Evolutionary conservation across 2,329 filamentous ascomycete species (phyloP).

Genomic region (Aspergillus terreus): DNA sequence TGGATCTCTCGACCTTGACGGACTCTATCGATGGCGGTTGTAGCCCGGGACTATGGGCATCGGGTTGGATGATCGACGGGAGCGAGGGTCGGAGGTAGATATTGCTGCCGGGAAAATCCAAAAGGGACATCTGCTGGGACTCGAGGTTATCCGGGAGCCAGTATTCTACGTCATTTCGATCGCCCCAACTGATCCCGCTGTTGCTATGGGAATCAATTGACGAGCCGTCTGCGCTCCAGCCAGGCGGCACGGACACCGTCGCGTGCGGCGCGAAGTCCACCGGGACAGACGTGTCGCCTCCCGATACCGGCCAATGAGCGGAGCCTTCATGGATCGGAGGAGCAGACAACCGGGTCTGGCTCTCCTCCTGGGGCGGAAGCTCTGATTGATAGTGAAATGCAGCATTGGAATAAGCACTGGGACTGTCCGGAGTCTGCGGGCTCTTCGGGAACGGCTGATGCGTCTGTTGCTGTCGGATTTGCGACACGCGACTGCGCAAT

Average conservation of each 20-base stretch:
- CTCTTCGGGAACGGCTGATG: conserved; percentile 14
- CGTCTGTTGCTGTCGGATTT: conserved; percentile 36
- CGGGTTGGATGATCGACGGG: conserved; percentile 30
- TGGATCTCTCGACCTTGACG: conserved; percentile 17
- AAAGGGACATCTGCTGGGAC: conserved; percentile 27
- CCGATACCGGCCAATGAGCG: conserved; percentile 18
- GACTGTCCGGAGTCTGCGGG: conserved; percentile 11
- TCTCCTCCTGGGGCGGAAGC: conserved; percentile 15
- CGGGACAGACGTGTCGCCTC: conserved; percentile 17
- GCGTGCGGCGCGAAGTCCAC: conserved; percentile 20
- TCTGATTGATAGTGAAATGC: conserved; percentile 22
- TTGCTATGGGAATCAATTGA: conserved; percentile 20
- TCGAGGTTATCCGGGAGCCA: conserved; percentile 34
- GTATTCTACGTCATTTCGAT: conserved; percentile 29
- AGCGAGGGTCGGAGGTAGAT: conserved; percentile 32
- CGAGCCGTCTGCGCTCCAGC: conserved; percentile 20
- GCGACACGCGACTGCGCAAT: conserved; percentile 30
- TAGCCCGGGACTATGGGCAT: conserved; percentile 17
- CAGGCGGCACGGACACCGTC: conserved; percentile 16
- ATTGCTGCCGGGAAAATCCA: conserved; percentile 33
- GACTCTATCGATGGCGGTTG: conserved; percentile 17
- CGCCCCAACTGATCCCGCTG: conserved; percentile 23
- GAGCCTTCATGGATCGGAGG: conserved; percentile 15
- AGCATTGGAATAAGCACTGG: conserved; percentile 14
- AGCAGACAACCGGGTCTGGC: conserved; percentile 7